Evolutionary conservation across 768 basidiomycete species (phyloP).

Genomic region (Tricholoma bakamatsutake): DNA sequence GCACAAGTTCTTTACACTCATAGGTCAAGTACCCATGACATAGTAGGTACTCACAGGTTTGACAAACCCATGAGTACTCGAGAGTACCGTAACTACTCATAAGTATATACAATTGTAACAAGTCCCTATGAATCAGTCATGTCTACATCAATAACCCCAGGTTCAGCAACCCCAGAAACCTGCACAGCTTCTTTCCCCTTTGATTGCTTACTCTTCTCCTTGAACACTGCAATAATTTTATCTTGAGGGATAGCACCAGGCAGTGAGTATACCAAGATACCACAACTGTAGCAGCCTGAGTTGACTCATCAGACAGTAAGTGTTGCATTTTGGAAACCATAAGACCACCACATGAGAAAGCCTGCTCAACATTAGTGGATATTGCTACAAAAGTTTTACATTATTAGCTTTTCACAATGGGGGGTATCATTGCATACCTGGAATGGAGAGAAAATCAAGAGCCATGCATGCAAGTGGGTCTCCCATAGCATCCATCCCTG

Average conservation of each 20-base stretch:
- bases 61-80: too few relatives aligned
- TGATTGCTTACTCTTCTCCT: conserved; percentile 1
- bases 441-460: not conserved
- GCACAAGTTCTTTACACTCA: not conserved
- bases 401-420: too few relatives aligned
- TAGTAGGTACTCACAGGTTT: not conserved
- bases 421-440: too few relatives aligned
- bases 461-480: conserved; percentile 6
- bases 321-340: not conserved
- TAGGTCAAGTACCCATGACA: not conserved
- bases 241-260: conserved; percentile 3
- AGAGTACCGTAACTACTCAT: not conserved
- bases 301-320: not conserved
- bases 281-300: not conserved
- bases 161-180: too few relatives aligned
- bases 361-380: not conserved
- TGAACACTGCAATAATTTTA: conserved; percentile 2
- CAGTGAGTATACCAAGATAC: not conserved
- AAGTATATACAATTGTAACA: not conserved
- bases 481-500: conserved; percentile 1
- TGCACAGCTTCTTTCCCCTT: conserved; percentile 3
- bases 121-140: not conserved
- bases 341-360: not conserved
- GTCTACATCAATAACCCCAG: not conserved
- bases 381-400: not conserved